Evolutionary conservation across 1,284 basidiomycete species (phyloP), one percentile per base, ranked within the genome.

Genomic region (Farysia itapuensis): DNA sequence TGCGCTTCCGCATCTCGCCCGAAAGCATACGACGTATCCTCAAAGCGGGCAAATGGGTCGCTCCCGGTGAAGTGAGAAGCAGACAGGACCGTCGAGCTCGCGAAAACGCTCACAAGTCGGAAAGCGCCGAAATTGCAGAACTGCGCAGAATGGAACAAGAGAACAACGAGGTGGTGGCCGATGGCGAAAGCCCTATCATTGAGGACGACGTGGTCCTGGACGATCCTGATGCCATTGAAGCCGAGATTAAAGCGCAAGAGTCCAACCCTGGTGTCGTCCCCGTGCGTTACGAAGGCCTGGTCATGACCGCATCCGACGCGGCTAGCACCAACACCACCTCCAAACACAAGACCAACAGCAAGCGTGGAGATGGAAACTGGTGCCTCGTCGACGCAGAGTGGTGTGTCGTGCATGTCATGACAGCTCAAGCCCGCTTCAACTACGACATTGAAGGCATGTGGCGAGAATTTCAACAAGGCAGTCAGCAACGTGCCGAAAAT

Each of bases 371-470:
- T 35, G 74, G 74, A 12, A 69, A 76, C 21, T 76, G 74, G 74
- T 70, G 67, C 31, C 52, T 75, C 11, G 61, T 76, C 19, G 72
- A 76, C 51, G 72, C 72, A 2, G 70, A 64, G n/a, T 76, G 74
- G 74, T 74, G 70, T 44, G 64, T 72, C 33, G 72, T 76, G 12
- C 74, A 76, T 35, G 74, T 76, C 29, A 72, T 76, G 69, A 72
- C 68, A 13, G 49, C 51, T 32, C 53, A 64, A 12, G 68, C 67
- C 16, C 44, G 73, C 8, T 66, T 46, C 30, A 64, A 53, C 12
- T 74, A 69, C 42, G 70, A 72, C 33, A 52, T 74, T 12, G 71
- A 72, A 36, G 67, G 68, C 25, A 48, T 69, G 29, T 70, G 68
- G 67, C 50, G 61, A 15, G 52, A 65, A 33, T 40, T 57, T 18